Conservation (phyloP, 2,329 filamentous ascomycete species). For the Stagonosporopsis rhizophila region DNA sequence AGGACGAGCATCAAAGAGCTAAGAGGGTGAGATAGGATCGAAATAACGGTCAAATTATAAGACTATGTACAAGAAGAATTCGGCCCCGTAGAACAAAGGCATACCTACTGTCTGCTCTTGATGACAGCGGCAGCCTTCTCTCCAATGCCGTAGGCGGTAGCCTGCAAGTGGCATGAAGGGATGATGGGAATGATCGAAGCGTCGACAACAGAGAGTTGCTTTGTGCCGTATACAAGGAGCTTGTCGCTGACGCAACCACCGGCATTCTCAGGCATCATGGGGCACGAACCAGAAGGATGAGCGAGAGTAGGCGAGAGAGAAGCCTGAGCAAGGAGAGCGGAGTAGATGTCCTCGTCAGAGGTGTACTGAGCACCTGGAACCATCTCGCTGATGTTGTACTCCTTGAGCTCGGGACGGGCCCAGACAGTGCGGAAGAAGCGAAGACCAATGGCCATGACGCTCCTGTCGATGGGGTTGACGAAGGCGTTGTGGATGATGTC, state of each 20-base stretch:
- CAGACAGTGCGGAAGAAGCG: conserved; percentile 44
- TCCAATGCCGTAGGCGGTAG: conserved; percentile 42
- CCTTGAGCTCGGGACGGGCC: conserved; percentile 35
- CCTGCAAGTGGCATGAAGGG: conserved; percentile 39
- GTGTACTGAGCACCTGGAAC: conserved; percentile 33
- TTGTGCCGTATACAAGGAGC: conserved; percentile 40
- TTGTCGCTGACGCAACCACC: conserved; percentile 40
- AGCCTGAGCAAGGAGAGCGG: conserved; percentile 25
- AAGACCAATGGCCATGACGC: conserved; percentile 42
- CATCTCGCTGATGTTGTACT: conserved; percentile 32
- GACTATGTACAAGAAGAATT: conserved; percentile 3
- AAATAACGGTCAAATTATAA: not conserved
- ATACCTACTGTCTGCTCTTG: conserved; percentile 27
- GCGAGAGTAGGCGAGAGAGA: conserved; percentile 37
- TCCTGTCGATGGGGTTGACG: conserved; percentile 35
- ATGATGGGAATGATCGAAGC: conserved; percentile 44
- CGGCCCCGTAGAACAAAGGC: no score
- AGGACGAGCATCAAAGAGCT: not conserved
- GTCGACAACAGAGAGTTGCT: conserved; percentile 39
- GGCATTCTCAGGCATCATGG: conserved; percentile 36
- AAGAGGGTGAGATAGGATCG: not conserved
- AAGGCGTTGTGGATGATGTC: conserved; percentile 37
- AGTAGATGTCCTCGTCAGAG: conserved; percentile 33
- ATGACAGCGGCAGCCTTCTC: conserved; percentile 47
- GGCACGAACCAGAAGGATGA: conserved; percentile 41